Conservation (phyloP, 495 filamentous ascomycete species). For the Astrothelium macrocarpum region DNA sequence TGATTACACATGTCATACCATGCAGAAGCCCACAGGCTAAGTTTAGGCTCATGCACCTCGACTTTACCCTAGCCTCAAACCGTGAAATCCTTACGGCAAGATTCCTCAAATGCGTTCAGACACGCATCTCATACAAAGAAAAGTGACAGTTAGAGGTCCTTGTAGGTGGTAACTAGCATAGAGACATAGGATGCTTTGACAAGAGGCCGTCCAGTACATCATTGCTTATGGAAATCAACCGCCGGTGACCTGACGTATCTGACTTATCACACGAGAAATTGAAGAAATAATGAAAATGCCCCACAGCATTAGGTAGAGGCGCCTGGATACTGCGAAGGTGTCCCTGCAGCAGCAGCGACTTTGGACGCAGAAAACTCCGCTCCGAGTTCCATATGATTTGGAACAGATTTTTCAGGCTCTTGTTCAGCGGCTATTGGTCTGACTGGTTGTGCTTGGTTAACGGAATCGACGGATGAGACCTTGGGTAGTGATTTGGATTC, state of each 20-base stretch:
- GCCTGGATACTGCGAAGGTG: not conserved
- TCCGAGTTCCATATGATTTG: not conserved
- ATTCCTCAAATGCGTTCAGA: no score
- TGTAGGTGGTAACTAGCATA: no score
- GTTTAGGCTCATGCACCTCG: no score
- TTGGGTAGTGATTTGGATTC: not conserved
- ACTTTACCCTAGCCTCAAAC: no score
- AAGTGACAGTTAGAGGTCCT: no score
- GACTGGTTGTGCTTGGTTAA: not conserved
- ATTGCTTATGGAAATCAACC: no score
- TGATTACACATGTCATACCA: not conserved
- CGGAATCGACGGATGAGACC: not conserved
- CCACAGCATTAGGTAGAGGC: not conserved
- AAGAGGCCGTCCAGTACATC: no score
- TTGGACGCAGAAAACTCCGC: not conserved
- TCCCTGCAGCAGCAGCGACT: not conserved
- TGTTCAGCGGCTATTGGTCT: not conserved
- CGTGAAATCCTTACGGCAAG: no score
- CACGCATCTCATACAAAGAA: no score
- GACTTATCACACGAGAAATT: no score
- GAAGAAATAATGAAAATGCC: not conserved
- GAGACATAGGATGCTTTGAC: no score
- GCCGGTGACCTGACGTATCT: no score
- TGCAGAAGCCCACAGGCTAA: not conserved
- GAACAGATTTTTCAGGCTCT: not conserved